Evolutionary conservation across 768 basidiomycete species (phyloP), one percentile per base, ranked within the genome.

Genomic region (Auriscalpium orientale): DNA sequence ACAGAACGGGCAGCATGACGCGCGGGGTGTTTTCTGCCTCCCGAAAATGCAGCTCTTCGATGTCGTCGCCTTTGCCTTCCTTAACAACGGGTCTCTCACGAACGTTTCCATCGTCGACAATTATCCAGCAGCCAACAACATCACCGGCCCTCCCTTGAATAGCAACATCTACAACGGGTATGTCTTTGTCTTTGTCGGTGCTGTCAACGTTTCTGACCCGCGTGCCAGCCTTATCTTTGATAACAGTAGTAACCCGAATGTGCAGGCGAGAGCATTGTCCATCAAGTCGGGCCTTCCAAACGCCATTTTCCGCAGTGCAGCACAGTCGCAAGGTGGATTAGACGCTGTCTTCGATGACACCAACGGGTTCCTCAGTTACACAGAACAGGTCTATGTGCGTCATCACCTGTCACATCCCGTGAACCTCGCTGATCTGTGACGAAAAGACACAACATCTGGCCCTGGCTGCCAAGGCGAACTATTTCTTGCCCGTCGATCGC

Each of bases 141-240:
- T 85, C 18, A 79, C 80, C 13, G 79, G 75, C 1, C 58, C 60
- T 11, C 73, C 74, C 10, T 65, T 77, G 44, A 66, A 71, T 44
- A 78, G 79, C n/a, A 68, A 65, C 46, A 72, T 79, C 4, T 85
- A 76, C 65, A 88, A 88, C 59, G 84, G 80, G 86, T 82, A 56
- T 21, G 74, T 65, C 13, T 37, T 16, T 6, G 8, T 10, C 13
- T 10, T 3, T 16, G 20, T 47, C 10, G 20, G n/a, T 37, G 22
- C 13, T 36, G 9, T 37, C 13, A 50, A 38, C 34, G 47, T 21
- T 18, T 28, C 8, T 18, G 35, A 40, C 46, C n/a, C 16, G 20
- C 28, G 6, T 45, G 12, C 3, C 18, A 62, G 64, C 33, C 54
- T 65, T 12, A 18, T 65, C 2, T 65, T 64, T 33, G 16, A 54